Conservation (phyloP, 2,329 filamentous ascomycete species). For the Emergomyces orientalis region DNA sequence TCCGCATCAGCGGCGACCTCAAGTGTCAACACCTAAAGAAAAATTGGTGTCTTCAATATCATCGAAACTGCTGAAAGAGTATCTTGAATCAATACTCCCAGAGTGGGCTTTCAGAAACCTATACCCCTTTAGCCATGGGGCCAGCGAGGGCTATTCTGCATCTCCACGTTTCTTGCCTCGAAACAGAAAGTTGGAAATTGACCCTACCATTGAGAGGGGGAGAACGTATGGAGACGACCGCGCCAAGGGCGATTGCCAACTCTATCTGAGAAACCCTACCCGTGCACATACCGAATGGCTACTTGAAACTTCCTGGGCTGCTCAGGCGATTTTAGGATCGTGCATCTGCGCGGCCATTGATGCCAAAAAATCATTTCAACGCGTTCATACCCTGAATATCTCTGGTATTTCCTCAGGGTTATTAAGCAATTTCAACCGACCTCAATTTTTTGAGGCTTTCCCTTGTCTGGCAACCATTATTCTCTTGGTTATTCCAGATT, state of each 20-base stretch:
- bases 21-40: not conserved
- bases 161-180: conserved; percentile 17
- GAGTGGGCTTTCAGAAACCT: not conserved
- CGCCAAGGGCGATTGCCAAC: conserved; percentile 20
- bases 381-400: conserved; percentile 52
- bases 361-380: conserved; percentile 45
- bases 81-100: not conserved
- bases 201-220: conserved; percentile 16
- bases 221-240: conserved; percentile 12
- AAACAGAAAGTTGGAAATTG: conserved; percentile 14
- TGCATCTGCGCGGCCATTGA: conserved; percentile 58
- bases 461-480: conserved; percentile 47
- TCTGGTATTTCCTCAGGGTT: conserved; percentile 56
- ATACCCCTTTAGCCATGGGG: not conserved
- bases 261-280: conserved; percentile 50
- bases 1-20: too few relatives aligned
- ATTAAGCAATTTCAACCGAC: conserved; percentile 45
- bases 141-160: not conserved
- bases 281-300: conserved; percentile 59
- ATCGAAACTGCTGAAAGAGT: not conserved
- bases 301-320: conserved; percentile 59
- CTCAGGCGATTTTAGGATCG: conserved; percentile 58
- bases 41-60: not conserved
- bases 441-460: conserved; percentile 54
- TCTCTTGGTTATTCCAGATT: conserved; percentile 56